Evolutionary conservation across 768 basidiomycete species (phyloP).

Genomic region (Boletus speciosus): DNA sequence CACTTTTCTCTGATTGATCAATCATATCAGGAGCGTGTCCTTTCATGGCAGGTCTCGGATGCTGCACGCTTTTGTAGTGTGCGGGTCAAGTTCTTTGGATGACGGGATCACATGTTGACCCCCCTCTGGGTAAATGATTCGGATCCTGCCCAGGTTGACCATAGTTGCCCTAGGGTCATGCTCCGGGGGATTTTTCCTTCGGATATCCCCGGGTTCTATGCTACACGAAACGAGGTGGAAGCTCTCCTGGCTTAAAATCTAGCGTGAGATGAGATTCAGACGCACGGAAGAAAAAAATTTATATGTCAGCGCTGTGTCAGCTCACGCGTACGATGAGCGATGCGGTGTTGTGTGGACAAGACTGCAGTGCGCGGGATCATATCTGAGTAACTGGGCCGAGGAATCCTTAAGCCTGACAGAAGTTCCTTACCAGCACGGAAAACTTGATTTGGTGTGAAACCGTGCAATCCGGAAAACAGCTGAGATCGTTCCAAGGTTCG

Average conservation of each 20-base stretch:
- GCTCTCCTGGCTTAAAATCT: slow-evolving; percentile 1
- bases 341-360: not conserved
- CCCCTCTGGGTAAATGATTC: not conserved
- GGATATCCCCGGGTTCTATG: slow-evolving; percentile 17
- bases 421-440: not conserved
- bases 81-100: not conserved
- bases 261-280: not conserved
- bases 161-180: not conserved
- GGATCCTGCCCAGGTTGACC: not conserved
- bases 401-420: not conserved
- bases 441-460: slow-evolving; percentile 8
- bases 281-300: not conserved
- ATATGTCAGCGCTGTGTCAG: not conserved
- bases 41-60: not conserved
- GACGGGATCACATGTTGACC: not conserved
- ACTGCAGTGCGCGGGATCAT: no score
- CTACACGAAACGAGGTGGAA: slow-evolving; percentile 1
- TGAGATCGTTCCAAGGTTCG: no score
- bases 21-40: not conserved
- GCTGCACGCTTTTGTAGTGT: slow-evolving; percentile 2
- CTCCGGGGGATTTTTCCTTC: not conserved
- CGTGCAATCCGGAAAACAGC: not conserved
- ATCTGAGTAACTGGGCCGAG: not conserved
- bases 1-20: not conserved
- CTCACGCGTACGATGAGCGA: not conserved